Base-by-base conservation (phyloP, 2,329 filamentous ascomycete species). In the Exophiala alcalophila region DNA sequence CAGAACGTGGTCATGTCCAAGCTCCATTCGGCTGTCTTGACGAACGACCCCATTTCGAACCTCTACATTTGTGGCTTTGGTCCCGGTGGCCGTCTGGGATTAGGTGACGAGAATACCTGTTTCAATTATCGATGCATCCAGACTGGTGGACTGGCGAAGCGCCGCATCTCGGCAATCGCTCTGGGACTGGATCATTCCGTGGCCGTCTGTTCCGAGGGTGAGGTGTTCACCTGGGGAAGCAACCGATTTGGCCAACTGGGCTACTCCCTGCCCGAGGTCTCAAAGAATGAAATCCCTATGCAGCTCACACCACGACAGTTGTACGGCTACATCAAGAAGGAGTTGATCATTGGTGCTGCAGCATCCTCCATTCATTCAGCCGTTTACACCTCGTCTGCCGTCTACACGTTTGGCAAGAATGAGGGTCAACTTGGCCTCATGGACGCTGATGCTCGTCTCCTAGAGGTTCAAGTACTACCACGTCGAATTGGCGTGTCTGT, bases 341-440 rank as follows among this genome's bases (percentile, higher is more conserved):
- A 97, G 60, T 61, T 70, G 1, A 78, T 97, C 11, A 64, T 86
- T 15, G 92, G 92, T 1, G 78, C 90, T 42, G 89, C 92, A 2
- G 91, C 92, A 5, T 97, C 92, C 2, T 75, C 86, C 0, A 81
- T 94, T 26, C 92, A 98, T 65, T 97, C 92, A 0, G 90, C 94
- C 3, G 87, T 88, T 0, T 85, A 92, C 58, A 96, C 88, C 0
- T 74, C 77, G 1, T 79, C 80, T 1, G 86, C 87, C 1, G 68
- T 98, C 1, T 98, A 86, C 61, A 94, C 88, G 2, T 98, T 94
- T 74, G 92, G 92, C 15, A 94, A 92, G 58, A 98, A 97, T 57
- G 81, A 89, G 55, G 92, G 92, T 2, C 92, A 98, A 62, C 76
- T 98, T 32, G 92, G 89, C 4, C 75, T 98, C 39, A 89, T 96